Percentiles rank a stretch among this genome's conserved stretches.
Conservation (phyloP, 441 rosid species). For the Isatis lusitanica region DNA sequence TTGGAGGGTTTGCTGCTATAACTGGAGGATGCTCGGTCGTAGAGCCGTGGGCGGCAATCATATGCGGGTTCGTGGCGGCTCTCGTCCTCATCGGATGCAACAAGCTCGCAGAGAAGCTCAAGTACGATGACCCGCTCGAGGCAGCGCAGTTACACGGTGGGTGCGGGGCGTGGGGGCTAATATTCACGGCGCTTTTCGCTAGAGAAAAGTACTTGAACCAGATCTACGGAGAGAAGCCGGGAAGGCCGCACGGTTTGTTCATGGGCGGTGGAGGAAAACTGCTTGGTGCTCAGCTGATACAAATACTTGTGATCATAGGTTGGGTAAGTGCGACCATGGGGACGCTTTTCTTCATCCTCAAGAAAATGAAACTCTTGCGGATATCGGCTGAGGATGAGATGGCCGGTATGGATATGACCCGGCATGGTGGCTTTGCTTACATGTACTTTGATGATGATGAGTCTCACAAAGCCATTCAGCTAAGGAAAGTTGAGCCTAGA, state of each 20-base stretch:
- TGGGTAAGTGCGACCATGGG: conserved; percentile 80
- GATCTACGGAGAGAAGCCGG: conserved; percentile 44
- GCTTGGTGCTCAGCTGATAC: conserved; percentile 57
- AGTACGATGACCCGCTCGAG: conserved; percentile 75
- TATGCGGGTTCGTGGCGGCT: conserved; percentile 61
- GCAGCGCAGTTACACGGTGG: conserved; percentile 85
- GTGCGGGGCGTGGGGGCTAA: conserved; percentile 85
- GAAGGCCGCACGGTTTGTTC: conserved; percentile 62
- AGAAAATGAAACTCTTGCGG: conserved; percentile 41
- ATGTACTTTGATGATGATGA: conserved; percentile 39
- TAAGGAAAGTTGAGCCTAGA: conserved; percentile 28
- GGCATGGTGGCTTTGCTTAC: conserved; percentile 38
- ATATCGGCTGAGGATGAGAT: conserved; percentile 31
- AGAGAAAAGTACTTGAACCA: conserved; percentile 63
- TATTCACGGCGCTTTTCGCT: conserved; percentile 76
- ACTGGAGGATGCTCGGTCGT: conserved; percentile 79
- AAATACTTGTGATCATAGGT: conserved; percentile 48
- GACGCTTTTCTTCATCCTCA: conserved; percentile 61
- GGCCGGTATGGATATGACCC: conserved; percentile 39
- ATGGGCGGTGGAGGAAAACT: conserved; percentile 85
- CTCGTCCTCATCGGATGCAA: conserved; percentile 67
- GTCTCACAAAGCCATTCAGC: conserved; percentile 36
- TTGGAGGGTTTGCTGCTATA: conserved; percentile 77
- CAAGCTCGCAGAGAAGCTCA: conserved; percentile 46
- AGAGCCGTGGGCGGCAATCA: conserved; percentile 80